phyloP scores from a whole-genome alignment of 2,329 filamentous ascomycete genomes.

The Epichloe aotearoae region DNA sequence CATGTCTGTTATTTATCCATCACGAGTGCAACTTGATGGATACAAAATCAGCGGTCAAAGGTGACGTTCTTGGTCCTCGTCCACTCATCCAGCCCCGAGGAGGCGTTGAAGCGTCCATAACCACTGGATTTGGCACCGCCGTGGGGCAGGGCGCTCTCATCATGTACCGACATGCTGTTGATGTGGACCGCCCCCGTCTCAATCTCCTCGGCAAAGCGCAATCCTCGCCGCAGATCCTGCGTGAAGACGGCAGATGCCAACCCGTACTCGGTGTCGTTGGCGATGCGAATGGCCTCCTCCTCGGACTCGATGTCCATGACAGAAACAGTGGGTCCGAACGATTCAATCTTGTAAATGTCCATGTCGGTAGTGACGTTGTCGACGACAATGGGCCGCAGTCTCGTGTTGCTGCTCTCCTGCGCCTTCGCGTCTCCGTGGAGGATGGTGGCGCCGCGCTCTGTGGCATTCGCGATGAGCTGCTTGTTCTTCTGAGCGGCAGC shows the following conservation, averaged over 20 bases:
- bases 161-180: slow-evolving; percentile 52
- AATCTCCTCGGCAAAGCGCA: slow-evolving; percentile 47
- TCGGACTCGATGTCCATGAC: slow-evolving; percentile 53
- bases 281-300: slow-evolving; percentile 58
- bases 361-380: slow-evolving; percentile 48
- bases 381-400: slow-evolving; percentile 53
- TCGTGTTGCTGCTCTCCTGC: slow-evolving; percentile 20
- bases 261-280: slow-evolving; percentile 75
- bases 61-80: slow-evolving; percentile 51
- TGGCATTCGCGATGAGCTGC: slow-evolving; percentile 52
- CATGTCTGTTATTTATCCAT: no score
- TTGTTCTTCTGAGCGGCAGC: slow-evolving; percentile 54
- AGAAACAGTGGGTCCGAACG: slow-evolving; percentile 63
- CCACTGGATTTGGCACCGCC: slow-evolving; percentile 54
- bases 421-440: slow-evolving; percentile 25
- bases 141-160: slow-evolving; percentile 50
- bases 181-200: slow-evolving; percentile 58
- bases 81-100: slow-evolving; percentile 46
- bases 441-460: slow-evolving; percentile 49
- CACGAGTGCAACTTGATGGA: neutral
- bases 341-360: slow-evolving; percentile 64
- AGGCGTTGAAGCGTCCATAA: slow-evolving; percentile 45
- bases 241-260: slow-evolving; percentile 62
- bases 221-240: slow-evolving; percentile 44
- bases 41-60: slow-evolving; percentile 25